Evolutionary conservation across 371 early-diverging fungal genomes (phyloP), one percentile per base, ranked within the genome.

Genomic region (Saksenaea vasiformis): DNA sequence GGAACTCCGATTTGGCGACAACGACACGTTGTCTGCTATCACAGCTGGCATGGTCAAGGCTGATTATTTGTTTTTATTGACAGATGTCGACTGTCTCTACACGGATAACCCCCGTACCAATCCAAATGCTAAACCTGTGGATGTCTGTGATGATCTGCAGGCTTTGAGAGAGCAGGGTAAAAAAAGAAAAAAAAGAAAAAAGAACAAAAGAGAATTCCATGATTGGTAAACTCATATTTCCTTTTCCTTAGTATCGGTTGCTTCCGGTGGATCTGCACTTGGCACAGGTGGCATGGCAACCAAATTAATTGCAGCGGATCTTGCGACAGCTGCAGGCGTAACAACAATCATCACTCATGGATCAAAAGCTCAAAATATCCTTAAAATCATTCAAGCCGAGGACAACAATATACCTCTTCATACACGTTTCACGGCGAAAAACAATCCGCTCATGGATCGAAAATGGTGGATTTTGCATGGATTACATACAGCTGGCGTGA

Each of bases 201-300:
- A n/a, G n/a, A n/a, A n/a, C n/a, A n/a, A n/a, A 15, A 31, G 43
- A 37, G 17, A 36, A 1, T 44, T 34, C 17, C 9, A 14, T 24
- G 36, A 17, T 26, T 38, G 13, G 59, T 41, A 5, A 26, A 19
- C 24, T 43, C 19, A 41, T 15, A 13, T 41, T 17, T 41, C 43
- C 19, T 37, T 15, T 19, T 41, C n/a, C 8, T 0, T 36, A 86
- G 95, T 96, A 1, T 90, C 85, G 15, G 93, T 95, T 15, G 76
- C 90, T 1, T 82, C 92, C 7, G 86, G 91, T 15, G 97, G 98
- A 43, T 92, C 94, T 9, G 81, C 92, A 3, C 79, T 96, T n/a
- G 97, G 97, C 31, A 98, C 98, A 3, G 97, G 98, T 69, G 98
- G 98, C 54, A 97, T 98, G 97, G 89, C 91, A 5, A 98, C 98